A percentile compares a stretch with the other conserved stretches of the same genome.
phyloP scores from a whole-genome alignment of 768 basidiomycete genomes.

The Serendipita indica region DNA sequence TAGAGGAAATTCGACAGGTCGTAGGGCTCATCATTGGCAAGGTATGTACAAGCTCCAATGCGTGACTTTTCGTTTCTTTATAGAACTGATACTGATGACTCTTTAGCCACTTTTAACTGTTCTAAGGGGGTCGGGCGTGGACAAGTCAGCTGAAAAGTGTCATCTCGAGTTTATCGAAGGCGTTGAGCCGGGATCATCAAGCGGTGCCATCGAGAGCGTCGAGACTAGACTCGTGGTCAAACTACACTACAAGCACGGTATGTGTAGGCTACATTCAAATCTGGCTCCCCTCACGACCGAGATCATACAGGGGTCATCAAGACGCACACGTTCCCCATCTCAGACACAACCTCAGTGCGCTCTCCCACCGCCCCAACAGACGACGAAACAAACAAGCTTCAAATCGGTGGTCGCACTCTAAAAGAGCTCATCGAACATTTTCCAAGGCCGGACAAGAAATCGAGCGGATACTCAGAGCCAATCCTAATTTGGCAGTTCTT shows the following conservation, averaged over 20 bases:
- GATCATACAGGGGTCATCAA: conserved; percentile 50
- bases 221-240: conserved; percentile 61
- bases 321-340: conserved; percentile 58
- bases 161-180: conserved; percentile 55
- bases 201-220: conserved; percentile 29
- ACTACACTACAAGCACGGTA: conserved; percentile 74
- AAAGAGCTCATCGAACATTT: conserved; percentile 76
- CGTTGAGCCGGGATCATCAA: conserved; percentile 20
- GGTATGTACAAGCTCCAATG: neutral
- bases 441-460: conserved; percentile 26
- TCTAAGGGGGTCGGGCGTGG: conserved; percentile 38
- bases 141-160: conserved; percentile 64
- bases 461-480: conserved; percentile 50
- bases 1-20: conserved; percentile 10
- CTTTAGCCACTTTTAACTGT: conserved; percentile 65
- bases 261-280: conserved; percentile 11
- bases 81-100: neutral
- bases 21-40: conserved; percentile 4
- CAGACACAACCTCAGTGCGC: conserved; percentile 41
- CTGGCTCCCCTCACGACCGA: conserved; percentile 14
- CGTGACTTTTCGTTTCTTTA: neutral
- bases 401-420: conserved; percentile 56
- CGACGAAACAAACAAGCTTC: conserved; percentile 45
- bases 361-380: conserved; percentile 51
- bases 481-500: conserved; percentile 72